Evolutionary conservation across 768 basidiomycete genomes (phyloP).

Genomic region (Collybia sp.): DNA sequence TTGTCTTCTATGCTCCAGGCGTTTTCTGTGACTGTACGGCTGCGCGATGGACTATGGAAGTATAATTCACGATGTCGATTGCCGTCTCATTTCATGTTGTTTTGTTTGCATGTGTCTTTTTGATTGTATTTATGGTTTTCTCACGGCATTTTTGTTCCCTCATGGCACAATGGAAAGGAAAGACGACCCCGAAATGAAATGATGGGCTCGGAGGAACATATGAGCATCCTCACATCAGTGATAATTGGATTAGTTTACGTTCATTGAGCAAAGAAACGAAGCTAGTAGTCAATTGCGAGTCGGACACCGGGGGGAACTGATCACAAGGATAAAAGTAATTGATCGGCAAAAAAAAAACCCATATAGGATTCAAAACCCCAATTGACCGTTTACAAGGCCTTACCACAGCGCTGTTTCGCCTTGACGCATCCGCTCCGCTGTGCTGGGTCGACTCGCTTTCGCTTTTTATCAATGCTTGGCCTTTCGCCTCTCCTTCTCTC

Average conservation of each 20-base stretch:
- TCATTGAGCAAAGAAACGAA: background rate
- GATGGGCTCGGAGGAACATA: background rate
- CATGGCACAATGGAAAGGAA: no score
- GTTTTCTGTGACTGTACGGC: no score
- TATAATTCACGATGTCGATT: no score
- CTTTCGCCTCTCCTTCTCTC: constrained; percentile 2
- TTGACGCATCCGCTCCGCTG: constrained; percentile 30
- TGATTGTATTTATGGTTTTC: no score
- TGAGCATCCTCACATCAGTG: background rate
- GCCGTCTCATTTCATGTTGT: no score
- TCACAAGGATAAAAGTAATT: background rate
- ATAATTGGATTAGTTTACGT: background rate
- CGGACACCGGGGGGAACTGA: background rate
- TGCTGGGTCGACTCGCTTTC: constrained; percentile 29
- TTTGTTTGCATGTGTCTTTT: no score
- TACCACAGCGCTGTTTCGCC: constrained; percentile 37
- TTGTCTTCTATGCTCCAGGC: no score
- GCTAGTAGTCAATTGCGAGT: background rate
- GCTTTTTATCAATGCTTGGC: constrained; percentile 21
- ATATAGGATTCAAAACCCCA: background rate
- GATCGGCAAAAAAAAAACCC: background rate
- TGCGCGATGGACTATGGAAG: no score
- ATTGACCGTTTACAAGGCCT: constrained; percentile 14
- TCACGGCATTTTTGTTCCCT: no score
- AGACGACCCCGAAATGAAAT: no score